These are phyloP conservation scores for Leishmania tarentolae DNA, from an alignment of 208 protist species.

Conservation along the genomic window DNA sequence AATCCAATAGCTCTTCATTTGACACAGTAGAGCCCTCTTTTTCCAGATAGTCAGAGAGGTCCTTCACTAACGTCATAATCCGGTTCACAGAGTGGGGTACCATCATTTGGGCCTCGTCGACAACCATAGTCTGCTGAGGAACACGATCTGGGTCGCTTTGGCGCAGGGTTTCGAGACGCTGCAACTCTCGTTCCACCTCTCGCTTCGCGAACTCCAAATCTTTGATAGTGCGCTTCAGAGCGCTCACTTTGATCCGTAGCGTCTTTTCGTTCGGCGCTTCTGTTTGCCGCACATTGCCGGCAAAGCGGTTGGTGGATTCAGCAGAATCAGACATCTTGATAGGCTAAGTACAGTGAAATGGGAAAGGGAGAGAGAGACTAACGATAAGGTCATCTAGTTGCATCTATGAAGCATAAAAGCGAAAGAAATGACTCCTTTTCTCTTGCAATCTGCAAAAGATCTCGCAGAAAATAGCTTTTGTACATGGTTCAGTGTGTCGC, in stretches of 20 bases:
- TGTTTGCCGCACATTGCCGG: conserved; percentile 41
- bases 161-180: conserved; percentile 53
- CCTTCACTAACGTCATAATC: conserved; percentile 50
- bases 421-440: neutral
- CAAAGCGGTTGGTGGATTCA: conserved; percentile 38
- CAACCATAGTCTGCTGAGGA: conserved; percentile 73
- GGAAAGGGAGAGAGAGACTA: neutral
- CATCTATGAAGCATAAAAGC: conserved; percentile 7
- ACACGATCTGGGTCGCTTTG: conserved; percentile 50
- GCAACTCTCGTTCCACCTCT: conserved; percentile 56
- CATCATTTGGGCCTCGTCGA: conserved; percentile 83
- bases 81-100: conserved; percentile 75
- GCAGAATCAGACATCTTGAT: conserved; percentile 44
- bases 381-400: neutral
- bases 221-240: conserved; percentile 67
- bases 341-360: neutral
- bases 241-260: conserved; percentile 61
- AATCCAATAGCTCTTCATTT: conserved; percentile 50
- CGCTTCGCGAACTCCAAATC: conserved; percentile 72
- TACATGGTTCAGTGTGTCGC: neutral
- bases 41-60: conserved; percentile 66
- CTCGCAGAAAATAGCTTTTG: neutral
- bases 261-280: conserved; percentile 55
- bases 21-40: conserved; percentile 38
- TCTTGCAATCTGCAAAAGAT: neutral